A percentile compares a stretch with the other conserved stretches of the same genome.
phyloP scores from a whole-genome alignment of 2,329 filamentous ascomycete species.

The Clarireedia homoeocarpa region DNA sequence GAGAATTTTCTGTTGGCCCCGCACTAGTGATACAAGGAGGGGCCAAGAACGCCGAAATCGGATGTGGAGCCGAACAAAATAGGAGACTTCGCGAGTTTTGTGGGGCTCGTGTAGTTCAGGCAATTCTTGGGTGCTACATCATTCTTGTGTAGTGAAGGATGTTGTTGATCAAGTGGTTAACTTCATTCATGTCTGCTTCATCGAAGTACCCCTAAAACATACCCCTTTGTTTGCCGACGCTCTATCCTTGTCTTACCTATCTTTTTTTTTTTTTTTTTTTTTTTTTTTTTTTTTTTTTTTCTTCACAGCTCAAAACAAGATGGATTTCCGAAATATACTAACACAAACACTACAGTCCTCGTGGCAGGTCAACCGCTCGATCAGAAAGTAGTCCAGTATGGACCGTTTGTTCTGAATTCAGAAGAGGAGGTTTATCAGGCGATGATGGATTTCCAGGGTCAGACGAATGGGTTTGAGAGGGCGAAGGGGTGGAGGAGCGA shows the following conservation, averaged over 20 bases:
- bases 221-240: neutral
- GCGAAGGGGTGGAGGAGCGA: slow-evolving; percentile 74
- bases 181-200: no score
- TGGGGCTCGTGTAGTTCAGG: neutral
- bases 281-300: neutral
- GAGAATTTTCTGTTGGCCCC: neutral
- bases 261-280: neutral
- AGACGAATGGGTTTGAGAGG: slow-evolving; percentile 72
- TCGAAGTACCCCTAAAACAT: no score
- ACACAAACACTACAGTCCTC: slow-evolving; percentile 41
- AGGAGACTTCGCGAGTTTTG: neutral
- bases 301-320: neutral
- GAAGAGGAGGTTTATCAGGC: slow-evolving; percentile 70
- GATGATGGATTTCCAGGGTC: slow-evolving; percentile 64
- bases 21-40: neutral
- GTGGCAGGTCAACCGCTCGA: slow-evolving; percentile 74
- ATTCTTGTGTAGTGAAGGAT: no score
- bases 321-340: neutral
- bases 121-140: no score
- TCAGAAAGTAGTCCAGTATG: slow-evolving; percentile 76
- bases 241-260: neutral
- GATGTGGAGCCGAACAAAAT: neutral
- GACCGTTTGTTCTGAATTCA: slow-evolving; percentile 71
- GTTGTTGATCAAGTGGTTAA: neutral
- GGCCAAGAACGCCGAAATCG: neutral